Evolutionary conservation across 2,329 filamentous ascomycete genomes (phyloP), one percentile per base, ranked within the genome.

Genomic region (Colletotrichum zoysiae): DNA sequence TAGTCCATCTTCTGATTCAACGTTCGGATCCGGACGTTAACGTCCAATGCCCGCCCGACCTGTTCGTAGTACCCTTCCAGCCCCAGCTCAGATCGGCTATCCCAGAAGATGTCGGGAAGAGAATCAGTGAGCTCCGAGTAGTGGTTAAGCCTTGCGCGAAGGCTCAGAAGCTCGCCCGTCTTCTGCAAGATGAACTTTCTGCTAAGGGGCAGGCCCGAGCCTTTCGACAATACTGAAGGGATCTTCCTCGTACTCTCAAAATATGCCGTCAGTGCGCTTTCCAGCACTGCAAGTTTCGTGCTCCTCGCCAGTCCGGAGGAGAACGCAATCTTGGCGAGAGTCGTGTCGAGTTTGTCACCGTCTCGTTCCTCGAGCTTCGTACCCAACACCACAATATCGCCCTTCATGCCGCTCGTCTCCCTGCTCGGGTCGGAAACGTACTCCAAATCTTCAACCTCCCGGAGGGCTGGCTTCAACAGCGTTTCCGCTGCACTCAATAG

Each of bases 1-100:
- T 99, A 98, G 78, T 97, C 95, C 89, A 99, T 97, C 84, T 97
- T 97, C 83, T 97, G 94, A 80, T 99, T 99, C 76, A 98, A 83
- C 23, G 94, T 91, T 77, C 93, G 93, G 83, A 98, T 98, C 62
- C 96, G 89, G 35, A 96, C 93, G 44, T 93, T 93, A 33, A 98
- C 95, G 81, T 98, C 96, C 46, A 99, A 87, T 0, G 95, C 94
- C 66, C 92, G 90, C 51, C 95, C 95, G 51, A 98, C 94, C 81
- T 96, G 93, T 76, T 97, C 95, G 81, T 98, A 99, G 83, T 98
- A 98, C 40, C 92, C 93, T 81, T 98, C 96, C 2, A 99, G 87
- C 0, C 95, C 93, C 2, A 98, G 89, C 80, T 98, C 95, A 76
- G 96, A 92, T 61, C 91, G 89, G 76, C 89, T 93, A 81, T 99